Percentiles rank a stretch among this genome's conserved stretches.
These are phyloP conservation scores for Setaria italica DNA, from an alignment of 202 grass and related monocot genomes.

Conservation along the genomic window DNA sequence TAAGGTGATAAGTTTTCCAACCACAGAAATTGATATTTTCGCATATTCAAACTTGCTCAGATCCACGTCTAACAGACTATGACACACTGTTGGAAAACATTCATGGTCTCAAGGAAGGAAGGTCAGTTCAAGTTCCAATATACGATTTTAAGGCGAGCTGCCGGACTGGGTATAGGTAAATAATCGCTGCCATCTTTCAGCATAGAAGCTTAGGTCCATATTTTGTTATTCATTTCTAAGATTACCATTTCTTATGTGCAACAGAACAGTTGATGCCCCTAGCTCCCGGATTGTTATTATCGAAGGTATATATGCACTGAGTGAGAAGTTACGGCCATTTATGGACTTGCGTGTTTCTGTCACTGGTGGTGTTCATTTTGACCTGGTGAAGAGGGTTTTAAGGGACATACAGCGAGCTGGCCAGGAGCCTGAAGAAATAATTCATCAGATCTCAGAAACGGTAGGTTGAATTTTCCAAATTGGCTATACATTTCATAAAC, in stretches of 20 bases:
- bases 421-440: constrained; percentile 97
- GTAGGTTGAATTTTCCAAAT: constrained; percentile 58
- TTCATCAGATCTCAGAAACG: constrained; percentile 95
- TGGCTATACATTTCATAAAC: constrained; percentile 31
- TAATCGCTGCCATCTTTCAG: constrained; percentile 27
- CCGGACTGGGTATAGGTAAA: constrained; percentile 84
- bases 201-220: constrained; percentile 21
- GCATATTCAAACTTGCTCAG: constrained; percentile 51
- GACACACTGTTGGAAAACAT: constrained; percentile 95
- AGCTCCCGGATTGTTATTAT: constrained; percentile 87
- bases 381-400: constrained; percentile 96
- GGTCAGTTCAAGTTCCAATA: constrained; percentile 88
- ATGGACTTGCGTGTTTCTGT: constrained; percentile 94
- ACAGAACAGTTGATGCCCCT: constrained; percentile 89
- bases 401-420: constrained; percentile 97
- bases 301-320: constrained; percentile 96
- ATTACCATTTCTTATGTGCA: constrained; percentile 44
- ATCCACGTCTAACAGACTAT: constrained; percentile 96
- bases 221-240: constrained; percentile 31
- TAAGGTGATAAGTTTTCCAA: constrained; percentile 1
- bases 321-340: constrained; percentile 78
- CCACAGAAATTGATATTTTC: constrained; percentile 30
- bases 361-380: constrained; percentile 97
- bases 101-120: constrained; percentile 80
- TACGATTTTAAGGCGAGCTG: constrained; percentile 92